A percentile compares a stretch with the other conserved stretches of the same genome.
Evolutionary conservation across 2,329 filamentous ascomycete genomes (phyloP).

Genomic region (Fusarium sp.): DNA sequence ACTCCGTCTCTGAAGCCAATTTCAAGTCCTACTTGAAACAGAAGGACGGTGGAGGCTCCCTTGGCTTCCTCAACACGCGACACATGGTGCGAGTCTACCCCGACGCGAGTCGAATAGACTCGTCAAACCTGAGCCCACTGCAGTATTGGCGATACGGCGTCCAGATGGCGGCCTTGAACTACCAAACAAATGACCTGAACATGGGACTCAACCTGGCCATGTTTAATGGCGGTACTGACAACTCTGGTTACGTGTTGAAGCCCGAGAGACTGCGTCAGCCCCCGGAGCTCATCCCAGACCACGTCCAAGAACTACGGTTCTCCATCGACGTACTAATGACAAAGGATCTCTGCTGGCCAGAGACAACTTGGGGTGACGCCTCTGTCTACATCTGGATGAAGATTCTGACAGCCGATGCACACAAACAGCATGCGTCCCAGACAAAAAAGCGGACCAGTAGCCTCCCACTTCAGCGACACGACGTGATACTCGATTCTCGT

Average conservation of each 20-base stretch:
- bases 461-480: rapidly evolving
- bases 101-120: constrained; percentile 25
- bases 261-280: not conserved
- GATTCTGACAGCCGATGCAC: constrained; percentile 1
- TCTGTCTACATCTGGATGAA: not conserved
- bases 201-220: constrained; percentile 17
- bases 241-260: constrained; percentile 10
- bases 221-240: constrained; percentile 8
- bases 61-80: not conserved
- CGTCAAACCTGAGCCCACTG: constrained; percentile 22
- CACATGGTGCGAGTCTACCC: constrained; percentile 28
- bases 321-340: constrained; percentile 10
- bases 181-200: constrained; percentile 11
- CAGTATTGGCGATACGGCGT: constrained; percentile 18
- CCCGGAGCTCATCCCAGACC: not conserved
- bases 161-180: constrained; percentile 31
- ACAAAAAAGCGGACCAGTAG: not conserved
- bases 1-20: constrained; percentile 15
- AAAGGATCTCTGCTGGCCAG: not conserved
- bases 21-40: constrained; percentile 1
- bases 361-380: rapidly evolving
- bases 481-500: not conserved
- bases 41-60: not conserved
- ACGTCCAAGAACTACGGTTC: not conserved
- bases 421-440: not conserved